phyloP scores from a whole-genome alignment of 352 stramenopile species.

The Elongisporangium undulatum region DNA sequence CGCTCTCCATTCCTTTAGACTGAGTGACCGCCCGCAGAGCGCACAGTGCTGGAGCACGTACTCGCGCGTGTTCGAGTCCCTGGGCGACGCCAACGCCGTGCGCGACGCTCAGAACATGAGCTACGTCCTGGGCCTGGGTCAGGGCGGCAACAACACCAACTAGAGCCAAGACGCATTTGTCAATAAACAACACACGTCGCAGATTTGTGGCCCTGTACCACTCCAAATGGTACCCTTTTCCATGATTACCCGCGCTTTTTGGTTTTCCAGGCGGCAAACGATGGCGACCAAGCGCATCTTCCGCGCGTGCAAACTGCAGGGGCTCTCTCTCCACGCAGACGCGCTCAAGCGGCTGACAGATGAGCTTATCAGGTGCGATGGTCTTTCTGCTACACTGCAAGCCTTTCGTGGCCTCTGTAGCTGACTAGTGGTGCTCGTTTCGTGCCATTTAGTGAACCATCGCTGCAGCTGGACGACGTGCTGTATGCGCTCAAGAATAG shows the following conservation, averaged over 20 bases:
- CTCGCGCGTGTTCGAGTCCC: slow-evolving; percentile 61
- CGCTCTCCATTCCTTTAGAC: slow-evolving; percentile 11
- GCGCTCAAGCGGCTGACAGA: slow-evolving; percentile 55
- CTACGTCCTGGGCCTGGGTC: slow-evolving; percentile 80
- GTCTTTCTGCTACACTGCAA: neutral
- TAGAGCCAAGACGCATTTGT: slow-evolving; percentile 14
- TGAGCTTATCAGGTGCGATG: slow-evolving; percentile 57
- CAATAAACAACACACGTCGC: neutral
- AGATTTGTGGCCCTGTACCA: slow-evolving; percentile 7
- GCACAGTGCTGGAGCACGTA: slow-evolving; percentile 80
- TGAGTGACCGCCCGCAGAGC: slow-evolving; percentile 71
- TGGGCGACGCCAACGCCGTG: slow-evolving; percentile 67
- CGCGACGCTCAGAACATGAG: slow-evolving; percentile 86
- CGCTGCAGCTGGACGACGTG: slow-evolving; percentile 75
- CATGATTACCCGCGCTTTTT: slow-evolving; percentile 2
- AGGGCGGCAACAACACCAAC: slow-evolving; percentile 73
- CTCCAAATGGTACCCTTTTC: slow-evolving; percentile 10
- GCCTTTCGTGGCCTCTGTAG: neutral
- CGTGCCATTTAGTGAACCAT: slow-evolving; percentile 41
- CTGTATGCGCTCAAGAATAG: slow-evolving; percentile 88
- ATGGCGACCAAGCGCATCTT: slow-evolving; percentile 81
- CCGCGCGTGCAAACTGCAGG: slow-evolving; percentile 81
- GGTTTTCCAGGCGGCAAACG: slow-evolving; percentile 5
- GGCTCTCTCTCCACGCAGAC: slow-evolving; percentile 72
- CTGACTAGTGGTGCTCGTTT: neutral